phyloP scores from a whole-genome alignment of 805 yeast genomes.

The Groenewaldozyma tartarivorans region DNA sequence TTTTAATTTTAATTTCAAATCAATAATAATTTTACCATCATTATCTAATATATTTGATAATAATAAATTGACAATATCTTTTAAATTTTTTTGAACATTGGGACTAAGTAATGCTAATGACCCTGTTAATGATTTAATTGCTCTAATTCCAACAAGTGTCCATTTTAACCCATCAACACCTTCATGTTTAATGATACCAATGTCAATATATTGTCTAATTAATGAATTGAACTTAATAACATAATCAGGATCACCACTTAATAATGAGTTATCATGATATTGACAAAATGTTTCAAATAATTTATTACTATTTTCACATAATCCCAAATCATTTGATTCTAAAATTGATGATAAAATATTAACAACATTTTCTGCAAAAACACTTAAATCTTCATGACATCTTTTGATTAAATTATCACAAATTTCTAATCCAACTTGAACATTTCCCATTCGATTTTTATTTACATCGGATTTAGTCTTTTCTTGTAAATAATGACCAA shows the following conservation, averaged over 20 bases:
- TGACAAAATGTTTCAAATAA: constrained; percentile 33
- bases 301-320: constrained; percentile 35
- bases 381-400: constrained; percentile 76
- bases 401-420: constrained; percentile 57
- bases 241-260: constrained; percentile 55
- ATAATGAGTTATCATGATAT: constrained; percentile 51
- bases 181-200: constrained; percentile 23
- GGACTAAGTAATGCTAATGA: constrained; percentile 27
- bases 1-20: constrained; percentile 5
- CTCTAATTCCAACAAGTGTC: constrained; percentile 32
- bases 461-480: constrained; percentile 53
- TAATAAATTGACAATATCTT: constrained; percentile 19
- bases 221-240: constrained; percentile 37
- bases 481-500: constrained; percentile 55
- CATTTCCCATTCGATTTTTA: constrained; percentile 63
- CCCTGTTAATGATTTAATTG: constrained; percentile 30
- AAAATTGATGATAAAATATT: constrained; percentile 46
- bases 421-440: constrained; percentile 71
- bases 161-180: constrained; percentile 23
- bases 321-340: constrained; percentile 47
- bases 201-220: constrained; percentile 12
- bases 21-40: constrained; percentile 3
- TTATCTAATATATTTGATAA: constrained; percentile 15
- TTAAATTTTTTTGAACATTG: constrained; percentile 22
- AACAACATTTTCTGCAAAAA: constrained; percentile 64